These are phyloP conservation scores for Trichaptum fuscoviolaceum DNA, from an alignment of 768 basidiomycete species.

Conservation along the genomic window DNA sequence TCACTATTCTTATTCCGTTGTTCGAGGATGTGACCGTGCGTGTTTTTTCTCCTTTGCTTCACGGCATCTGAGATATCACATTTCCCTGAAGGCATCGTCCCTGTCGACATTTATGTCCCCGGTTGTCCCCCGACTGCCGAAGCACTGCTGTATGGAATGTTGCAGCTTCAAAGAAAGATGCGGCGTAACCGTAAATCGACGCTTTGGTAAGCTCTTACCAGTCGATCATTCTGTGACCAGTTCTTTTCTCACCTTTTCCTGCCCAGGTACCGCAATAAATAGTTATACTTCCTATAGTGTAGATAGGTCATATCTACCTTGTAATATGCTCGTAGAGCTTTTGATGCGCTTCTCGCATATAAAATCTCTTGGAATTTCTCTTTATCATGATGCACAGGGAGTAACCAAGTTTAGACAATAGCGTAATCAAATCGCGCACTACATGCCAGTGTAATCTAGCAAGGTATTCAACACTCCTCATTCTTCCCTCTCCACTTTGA, in stretches of 20 bases:
- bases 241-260: background rate
- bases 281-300: background rate
- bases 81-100: constrained; percentile 70
- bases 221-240: background rate
- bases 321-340: background rate
- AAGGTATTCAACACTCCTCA: too few species aligned
- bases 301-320: background rate
- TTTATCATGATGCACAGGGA: background rate
- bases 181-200: constrained; percentile 80
- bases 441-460: too few species aligned
- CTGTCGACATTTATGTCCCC: constrained; percentile 97
- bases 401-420: background rate
- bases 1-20: constrained; percentile 98
- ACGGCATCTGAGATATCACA: constrained; percentile 11
- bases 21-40: constrained; percentile 94
- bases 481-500: background rate
- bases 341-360: background rate
- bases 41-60: constrained; percentile 14
- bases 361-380: background rate
- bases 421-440: background rate
- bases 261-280: background rate
- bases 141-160: constrained; percentile 93
- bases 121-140: constrained; percentile 96
- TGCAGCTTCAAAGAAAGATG: constrained; percentile 97
- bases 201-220: constrained; percentile 56